Conservation (phyloP, 495 filamentous ascomycete species). For the Hypoxylon lienhwacheense region DNA sequence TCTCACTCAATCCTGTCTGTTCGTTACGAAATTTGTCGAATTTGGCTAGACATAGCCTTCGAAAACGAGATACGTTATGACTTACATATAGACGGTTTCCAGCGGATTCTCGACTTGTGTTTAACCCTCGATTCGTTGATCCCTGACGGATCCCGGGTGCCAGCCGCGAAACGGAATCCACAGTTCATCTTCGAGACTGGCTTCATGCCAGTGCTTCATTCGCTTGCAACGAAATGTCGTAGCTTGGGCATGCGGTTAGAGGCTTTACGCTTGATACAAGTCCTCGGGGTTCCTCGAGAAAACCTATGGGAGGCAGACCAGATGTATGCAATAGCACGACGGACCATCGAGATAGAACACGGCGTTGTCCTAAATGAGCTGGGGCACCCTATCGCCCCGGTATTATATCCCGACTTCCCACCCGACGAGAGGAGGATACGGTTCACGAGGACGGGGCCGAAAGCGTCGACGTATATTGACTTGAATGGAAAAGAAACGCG, state of each 20-base stretch:
- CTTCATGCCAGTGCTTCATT: slow-evolving; percentile 47
- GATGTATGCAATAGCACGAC: slow-evolving; percentile 33
- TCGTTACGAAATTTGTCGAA: slow-evolving; percentile 31
- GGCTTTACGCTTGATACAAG: slow-evolving; percentile 36
- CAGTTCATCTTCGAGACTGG: slow-evolving; percentile 53
- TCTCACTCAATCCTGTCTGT: slow-evolving; percentile 8
- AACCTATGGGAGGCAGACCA: slow-evolving; percentile 37
- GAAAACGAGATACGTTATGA: slow-evolving; percentile 40
- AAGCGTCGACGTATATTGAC: slow-evolving; percentile 3
- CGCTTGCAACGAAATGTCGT: slow-evolving; percentile 50
- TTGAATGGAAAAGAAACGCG: slow-evolving; percentile 5
- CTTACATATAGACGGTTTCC: slow-evolving; percentile 26
- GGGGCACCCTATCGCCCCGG: slow-evolving; percentile 3
- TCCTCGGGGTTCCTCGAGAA: slow-evolving; percentile 28
- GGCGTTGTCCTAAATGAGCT: slow-evolving; percentile 17
- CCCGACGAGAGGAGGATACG: slow-evolving; percentile 25
- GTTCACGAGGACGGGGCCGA: slow-evolving; percentile 10
- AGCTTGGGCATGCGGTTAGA: slow-evolving; percentile 42
- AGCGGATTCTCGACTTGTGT: slow-evolving; percentile 27
- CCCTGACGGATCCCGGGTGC: slow-evolving; percentile 13
- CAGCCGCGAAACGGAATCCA: slow-evolving; percentile 23
- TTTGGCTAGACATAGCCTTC: slow-evolving; percentile 34
- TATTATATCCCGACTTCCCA: slow-evolving; percentile 5
- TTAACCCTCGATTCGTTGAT: slow-evolving; percentile 9
- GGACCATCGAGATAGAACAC: slow-evolving; percentile 43